Percentiles rank a stretch among this genome's conserved stretches.
These are phyloP conservation scores for Conringia planisiliqua DNA, from an alignment of 345 rosid genomes.

Conservation along the genomic window DNA sequence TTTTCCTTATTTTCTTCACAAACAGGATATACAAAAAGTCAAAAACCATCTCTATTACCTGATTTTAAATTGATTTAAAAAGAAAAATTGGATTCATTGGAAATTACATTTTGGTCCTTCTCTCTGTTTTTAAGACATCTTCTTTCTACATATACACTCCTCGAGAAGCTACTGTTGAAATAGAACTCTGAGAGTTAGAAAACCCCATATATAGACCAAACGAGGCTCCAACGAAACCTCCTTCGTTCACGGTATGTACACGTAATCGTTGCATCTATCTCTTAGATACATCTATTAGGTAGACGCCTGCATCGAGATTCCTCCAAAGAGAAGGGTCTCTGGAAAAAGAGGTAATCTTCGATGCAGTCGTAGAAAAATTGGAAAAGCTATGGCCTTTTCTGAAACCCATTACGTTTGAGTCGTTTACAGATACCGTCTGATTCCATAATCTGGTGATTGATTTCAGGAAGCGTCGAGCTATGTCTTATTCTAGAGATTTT, in stretches of 20 bases:
- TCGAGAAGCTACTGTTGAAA: background rate
- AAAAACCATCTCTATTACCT: background rate
- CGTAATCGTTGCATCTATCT: background rate
- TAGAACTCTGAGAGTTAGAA: background rate
- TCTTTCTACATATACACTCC: background rate
- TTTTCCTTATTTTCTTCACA: background rate
- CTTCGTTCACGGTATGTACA: conserved; percentile 5
- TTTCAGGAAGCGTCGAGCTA: background rate
- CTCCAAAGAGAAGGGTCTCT: background rate
- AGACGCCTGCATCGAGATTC: background rate
- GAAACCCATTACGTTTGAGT: background rate
- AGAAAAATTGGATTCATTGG: background rate
- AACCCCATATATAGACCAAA: background rate
- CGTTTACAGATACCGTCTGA: background rate
- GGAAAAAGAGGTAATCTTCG: background rate
- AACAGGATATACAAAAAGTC: background rate
- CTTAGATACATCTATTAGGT: background rate
- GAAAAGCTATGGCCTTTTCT: conserved; percentile 5
- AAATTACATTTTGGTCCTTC: conserved; percentile 11
- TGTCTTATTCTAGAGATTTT: background rate
- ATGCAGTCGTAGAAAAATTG: background rate
- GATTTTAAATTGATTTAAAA: background rate
- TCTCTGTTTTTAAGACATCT: background rate
- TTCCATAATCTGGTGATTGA: conserved; percentile 10
- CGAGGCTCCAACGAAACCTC: background rate